These are phyloP conservation scores for Chrysochromulina tobinii DNA, from an alignment of 78 protist species.

Conservation along the genomic window DNA sequence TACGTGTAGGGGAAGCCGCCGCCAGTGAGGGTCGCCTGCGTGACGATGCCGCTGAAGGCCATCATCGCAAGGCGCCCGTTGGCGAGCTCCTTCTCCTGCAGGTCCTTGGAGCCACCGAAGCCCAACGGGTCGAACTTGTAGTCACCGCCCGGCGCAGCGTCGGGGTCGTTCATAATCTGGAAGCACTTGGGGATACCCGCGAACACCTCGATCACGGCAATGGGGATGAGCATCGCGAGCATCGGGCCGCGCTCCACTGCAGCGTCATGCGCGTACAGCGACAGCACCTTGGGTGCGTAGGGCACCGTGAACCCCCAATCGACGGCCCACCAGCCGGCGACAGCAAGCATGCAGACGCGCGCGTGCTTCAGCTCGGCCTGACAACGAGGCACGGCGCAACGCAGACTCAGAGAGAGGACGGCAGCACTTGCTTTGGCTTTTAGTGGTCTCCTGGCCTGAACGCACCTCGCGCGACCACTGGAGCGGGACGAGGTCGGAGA, in stretches of 20 bases:
- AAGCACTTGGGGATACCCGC: neutral
- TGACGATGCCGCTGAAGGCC: conserved; percentile 5
- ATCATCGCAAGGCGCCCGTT: conserved; percentile 25
- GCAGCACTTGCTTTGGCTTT: no score
- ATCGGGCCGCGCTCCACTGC: neutral
- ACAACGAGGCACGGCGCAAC: no score
- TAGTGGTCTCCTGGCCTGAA: no score
- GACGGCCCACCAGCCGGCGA: neutral
- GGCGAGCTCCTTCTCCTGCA: neutral
- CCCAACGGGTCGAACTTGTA: neutral
- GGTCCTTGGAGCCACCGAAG: neutral
- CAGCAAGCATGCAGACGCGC: conserved; percentile 7
- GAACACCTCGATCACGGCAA: neutral
- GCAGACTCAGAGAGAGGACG: no score
- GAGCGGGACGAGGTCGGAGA: neutral
- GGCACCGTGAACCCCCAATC: neutral
- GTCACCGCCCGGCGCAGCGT: neutral
- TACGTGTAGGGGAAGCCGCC: neutral
- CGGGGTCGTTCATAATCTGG: neutral
- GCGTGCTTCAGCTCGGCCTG: conserved; percentile 35
- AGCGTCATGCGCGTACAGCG: conserved; percentile 15
- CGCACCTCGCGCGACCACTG: conserved; percentile 7
- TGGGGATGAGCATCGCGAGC: neutral
- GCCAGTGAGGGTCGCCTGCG: conserved; percentile 3
- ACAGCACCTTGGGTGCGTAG: neutral